These are phyloP conservation scores for Physcomitrium patens DNA, from an alignment of 225 moss, liverwort and hornwort genomes.

Conservation along the genomic window DNA sequence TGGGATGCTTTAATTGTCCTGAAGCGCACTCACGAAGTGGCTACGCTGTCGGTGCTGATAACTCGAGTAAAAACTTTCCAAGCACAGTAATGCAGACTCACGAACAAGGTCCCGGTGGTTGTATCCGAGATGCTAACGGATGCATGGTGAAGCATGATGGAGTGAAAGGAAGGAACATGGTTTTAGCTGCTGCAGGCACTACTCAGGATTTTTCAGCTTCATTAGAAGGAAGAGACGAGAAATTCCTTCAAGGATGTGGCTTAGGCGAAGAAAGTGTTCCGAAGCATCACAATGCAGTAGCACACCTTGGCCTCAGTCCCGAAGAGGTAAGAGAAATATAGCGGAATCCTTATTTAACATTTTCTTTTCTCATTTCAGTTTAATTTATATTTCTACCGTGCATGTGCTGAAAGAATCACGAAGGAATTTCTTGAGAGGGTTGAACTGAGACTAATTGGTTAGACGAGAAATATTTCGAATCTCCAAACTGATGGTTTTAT, in stretches of 20 bases:
- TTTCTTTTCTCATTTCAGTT: neutral
- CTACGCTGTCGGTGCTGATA: constrained; percentile 5
- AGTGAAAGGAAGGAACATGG: constrained; percentile 19
- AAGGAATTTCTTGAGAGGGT: neutral
- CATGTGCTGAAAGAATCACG: neutral
- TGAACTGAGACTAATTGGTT: too few relatives aligned
- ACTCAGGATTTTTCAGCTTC: constrained; percentile 11
- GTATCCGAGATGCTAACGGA: constrained; percentile 7
- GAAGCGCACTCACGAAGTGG: constrained; percentile 20
- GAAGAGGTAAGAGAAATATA: constrained; percentile 35
- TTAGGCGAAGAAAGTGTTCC: neutral
- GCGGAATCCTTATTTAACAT: neutral
- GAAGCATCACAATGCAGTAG: constrained; percentile 28
- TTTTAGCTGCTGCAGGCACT: constrained; percentile 10
- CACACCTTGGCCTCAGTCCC: constrained; percentile 33
- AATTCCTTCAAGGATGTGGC: constrained; percentile 4
- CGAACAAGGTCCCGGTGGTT: neutral
- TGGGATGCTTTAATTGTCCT: constrained; percentile 17
- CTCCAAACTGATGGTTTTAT: too few relatives aligned
- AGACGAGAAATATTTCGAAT: too few relatives aligned
- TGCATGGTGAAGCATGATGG: constrained; percentile 14
- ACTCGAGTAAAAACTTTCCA: constrained; percentile 20
- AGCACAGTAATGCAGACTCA: constrained; percentile 19
- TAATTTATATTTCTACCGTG: neutral
- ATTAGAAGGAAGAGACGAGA: constrained; percentile 27